Base-by-base conservation (phyloP, 2,329 filamentous ascomycete species). In the Knoxdaviesia proteae region DNA sequence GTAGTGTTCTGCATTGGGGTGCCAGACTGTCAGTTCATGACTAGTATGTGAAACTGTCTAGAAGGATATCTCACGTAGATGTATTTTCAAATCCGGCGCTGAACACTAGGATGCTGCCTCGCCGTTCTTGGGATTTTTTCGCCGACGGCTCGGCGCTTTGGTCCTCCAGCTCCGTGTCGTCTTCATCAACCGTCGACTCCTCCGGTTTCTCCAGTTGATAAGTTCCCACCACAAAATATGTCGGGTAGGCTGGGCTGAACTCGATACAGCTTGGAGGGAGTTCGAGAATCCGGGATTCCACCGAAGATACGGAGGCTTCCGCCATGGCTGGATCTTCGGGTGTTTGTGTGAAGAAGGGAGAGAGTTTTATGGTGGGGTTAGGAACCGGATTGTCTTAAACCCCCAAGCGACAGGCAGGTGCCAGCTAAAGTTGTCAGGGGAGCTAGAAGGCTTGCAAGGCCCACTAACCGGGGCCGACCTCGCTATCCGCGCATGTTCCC, bases 141-240 rank as follows among this genome's bases (percentile, higher is more conserved):
- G 43, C 38, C 4, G 48, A 34, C 42, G 47, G 44, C 48, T 52
- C 44, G 51, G 52, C 51, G 32, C 50, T 48, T 4, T 47, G 49
- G 9, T 50, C 49, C 3, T 52, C 44, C 10, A 54, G 49, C 6
- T 49, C 46, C 32, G 44, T 47, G 2, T 50, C 44, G 6, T 48
- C 45, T 5, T 52, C 48, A 32, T 46, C 45, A 6, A 35, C 46
- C 5, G 44, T 36, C 7, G 32, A 30, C 6, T 38, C 42, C 38
- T 58, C 52, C 41, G 64, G 55, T 46, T 67, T 67, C 47, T 84
- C 64, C 32, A 94, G 67, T 47, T 80, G 73, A 58, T 94, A 94
- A 1, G 87, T 94, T 36, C 87, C 88, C 40, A 94, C 70, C 0
- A 92, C 65, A 49, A 93, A 77, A 52, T 78, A 73, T 0, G 74